These are phyloP conservation scores for Bipolaris zeicola DNA, from an alignment of 2,329 filamentous ascomycete species.

Conservation along the genomic window DNA sequence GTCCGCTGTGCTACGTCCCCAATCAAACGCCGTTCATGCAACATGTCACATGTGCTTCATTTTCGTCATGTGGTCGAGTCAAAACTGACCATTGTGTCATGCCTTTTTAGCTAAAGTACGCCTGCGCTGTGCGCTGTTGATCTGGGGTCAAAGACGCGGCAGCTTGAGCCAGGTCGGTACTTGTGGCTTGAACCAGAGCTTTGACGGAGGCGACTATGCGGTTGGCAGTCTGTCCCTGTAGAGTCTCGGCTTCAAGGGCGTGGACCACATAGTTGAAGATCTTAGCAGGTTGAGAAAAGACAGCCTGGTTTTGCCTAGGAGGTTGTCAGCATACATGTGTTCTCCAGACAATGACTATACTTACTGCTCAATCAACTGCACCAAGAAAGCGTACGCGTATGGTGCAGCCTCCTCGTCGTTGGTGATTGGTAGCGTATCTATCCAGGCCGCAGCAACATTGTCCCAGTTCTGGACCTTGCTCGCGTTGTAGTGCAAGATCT, in stretches of 20 bases:
- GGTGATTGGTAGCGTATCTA: constrained; percentile 86
- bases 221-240: constrained; percentile 81
- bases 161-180: constrained; percentile 75
- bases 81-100: background rate
- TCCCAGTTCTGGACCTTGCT: constrained; percentile 76
- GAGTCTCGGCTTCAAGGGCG: constrained; percentile 86
- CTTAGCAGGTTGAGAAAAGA: constrained; percentile 76
- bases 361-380: constrained; percentile 92
- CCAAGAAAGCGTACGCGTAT: constrained; percentile 91
- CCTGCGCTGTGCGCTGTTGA: constrained; percentile 77
- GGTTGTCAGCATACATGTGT: constrained; percentile 2
- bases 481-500: constrained; percentile 90
- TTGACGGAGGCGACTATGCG: constrained; percentile 81
- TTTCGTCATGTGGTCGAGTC: constrained; percentile 2
- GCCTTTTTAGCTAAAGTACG: constrained; percentile 70
- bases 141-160: constrained; percentile 77
- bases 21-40: constrained; percentile 11
- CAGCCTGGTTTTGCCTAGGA: constrained; percentile 79
- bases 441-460: constrained; percentile 80
- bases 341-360: constrained; percentile 50
- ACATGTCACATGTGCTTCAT: constrained; percentile 7
- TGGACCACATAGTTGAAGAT: constrained; percentile 85
- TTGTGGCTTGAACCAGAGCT: constrained; percentile 73
- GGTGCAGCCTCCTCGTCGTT: constrained; percentile 98
- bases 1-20: background rate